A percentile compares a stretch with the other conserved stretches of the same genome.
Conservation (phyloP, 306 rosid genomes). For the Quillaja saponaria region DNA sequence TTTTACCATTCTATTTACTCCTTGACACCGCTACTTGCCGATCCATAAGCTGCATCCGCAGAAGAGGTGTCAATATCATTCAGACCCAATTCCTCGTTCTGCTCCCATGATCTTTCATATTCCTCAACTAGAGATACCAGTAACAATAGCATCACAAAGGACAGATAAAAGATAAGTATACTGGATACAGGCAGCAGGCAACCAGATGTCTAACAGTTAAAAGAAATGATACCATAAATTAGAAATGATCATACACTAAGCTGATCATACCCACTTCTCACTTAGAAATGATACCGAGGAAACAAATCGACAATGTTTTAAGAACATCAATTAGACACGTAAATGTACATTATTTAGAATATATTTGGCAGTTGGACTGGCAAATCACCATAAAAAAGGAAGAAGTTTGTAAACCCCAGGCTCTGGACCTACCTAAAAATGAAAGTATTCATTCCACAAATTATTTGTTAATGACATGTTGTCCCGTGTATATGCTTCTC, state of each 20-base stretch:
- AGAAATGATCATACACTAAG: background rate
- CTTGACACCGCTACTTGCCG: conserved; percentile 15
- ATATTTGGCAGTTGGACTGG: background rate
- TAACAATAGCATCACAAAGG: conserved; percentile 20
- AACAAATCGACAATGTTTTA: background rate
- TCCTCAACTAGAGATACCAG: conserved; percentile 59
- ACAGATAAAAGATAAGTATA: background rate
- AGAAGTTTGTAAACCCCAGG: too few relatives aligned
- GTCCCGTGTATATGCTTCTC: too few relatives aligned
- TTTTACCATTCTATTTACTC: too few relatives aligned
- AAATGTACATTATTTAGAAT: background rate
- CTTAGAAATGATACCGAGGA: background rate
- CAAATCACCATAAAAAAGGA: background rate
- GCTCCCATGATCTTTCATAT: conserved; percentile 94
- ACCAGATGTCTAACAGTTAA: background rate
- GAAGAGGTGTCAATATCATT: conserved; percentile 88
- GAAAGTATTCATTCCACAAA: too few relatives aligned
- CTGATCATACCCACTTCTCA: background rate
- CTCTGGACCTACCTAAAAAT: too few relatives aligned
- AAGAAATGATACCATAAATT: conserved; percentile 7
- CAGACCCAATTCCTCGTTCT: conserved; percentile 90
- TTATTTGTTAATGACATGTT: too few relatives aligned
- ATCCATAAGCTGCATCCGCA: conserved; percentile 73
- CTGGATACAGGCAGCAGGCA: conserved; percentile 17
- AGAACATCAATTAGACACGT: too few relatives aligned